Conservation (phyloP, 352 stramenopile genomes). For the Plasmopara muralis region DNA sequence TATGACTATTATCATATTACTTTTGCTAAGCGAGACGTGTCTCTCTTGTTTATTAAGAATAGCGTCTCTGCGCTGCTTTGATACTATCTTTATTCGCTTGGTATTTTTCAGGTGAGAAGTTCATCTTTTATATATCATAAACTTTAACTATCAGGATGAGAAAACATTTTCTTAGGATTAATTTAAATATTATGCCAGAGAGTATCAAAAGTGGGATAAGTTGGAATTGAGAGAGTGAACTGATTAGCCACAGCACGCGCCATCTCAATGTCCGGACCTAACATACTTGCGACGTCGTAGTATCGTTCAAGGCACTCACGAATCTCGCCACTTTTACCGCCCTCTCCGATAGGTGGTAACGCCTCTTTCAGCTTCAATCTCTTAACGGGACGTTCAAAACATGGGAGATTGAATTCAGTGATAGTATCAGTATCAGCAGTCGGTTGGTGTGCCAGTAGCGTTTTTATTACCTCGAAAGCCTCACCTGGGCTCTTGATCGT, state of each 20-base stretch:
- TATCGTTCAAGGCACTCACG: conserved; percentile 2
- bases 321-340: background rate
- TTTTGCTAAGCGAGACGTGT: too few relatives aligned
- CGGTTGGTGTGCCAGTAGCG: conserved; percentile 23
- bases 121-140: too few relatives aligned
- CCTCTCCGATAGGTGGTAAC: conserved; percentile 1
- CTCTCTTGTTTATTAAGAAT: too few relatives aligned
- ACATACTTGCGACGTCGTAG: conserved; percentile 19
- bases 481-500: conserved; percentile 18
- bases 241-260: conserved; percentile 21
- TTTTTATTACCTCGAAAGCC: conserved; percentile 28
- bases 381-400: conserved; percentile 19
- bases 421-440: conserved; percentile 22
- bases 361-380: conserved; percentile 17
- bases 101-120: too few relatives aligned
- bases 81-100: too few relatives aligned
- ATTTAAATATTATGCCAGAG: too few relatives aligned
- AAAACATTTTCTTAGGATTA: too few relatives aligned
- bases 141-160: too few relatives aligned
- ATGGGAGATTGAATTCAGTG: conserved; percentile 27
- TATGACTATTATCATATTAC: too few relatives aligned
- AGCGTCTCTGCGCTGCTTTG: too few relatives aligned
- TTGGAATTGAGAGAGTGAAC: conserved; percentile 6
- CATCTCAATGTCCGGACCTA: conserved; percentile 35
- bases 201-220: too few relatives aligned